Base-by-base conservation (phyloP, 164 flowering plant species). In the Taxillus chinensis region DNA sequence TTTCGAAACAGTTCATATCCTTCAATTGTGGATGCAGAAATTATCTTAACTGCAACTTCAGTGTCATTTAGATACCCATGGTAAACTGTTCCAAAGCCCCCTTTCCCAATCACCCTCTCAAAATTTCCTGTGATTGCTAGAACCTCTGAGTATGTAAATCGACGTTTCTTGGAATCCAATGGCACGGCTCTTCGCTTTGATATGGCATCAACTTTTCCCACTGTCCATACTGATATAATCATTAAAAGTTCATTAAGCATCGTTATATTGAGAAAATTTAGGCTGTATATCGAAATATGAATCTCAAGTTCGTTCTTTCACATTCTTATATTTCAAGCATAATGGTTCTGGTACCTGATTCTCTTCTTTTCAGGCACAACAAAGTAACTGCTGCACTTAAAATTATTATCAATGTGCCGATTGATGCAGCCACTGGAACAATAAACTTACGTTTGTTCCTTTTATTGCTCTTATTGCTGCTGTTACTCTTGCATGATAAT, bases 41-140 rank as follows among this genome's bases (percentile, higher is more conserved):
- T 73, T 60, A 68, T 59, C 61, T 70, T 72, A 10, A 72, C 68
- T 5, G 78, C 76, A 45, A 80, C 81, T 53, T 68, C 68, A 14
- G 62, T 63, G 27, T 66, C 76, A 3, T 55, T 45, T 62, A 75
- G 8, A 48, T 39, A 16, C 39, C 87, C 87, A 67, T 68, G 72
- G 58, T 78, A 82, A 8, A 80, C 84, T 3, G 63, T 68, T 27
- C 87, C 87, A 64, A 71, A 78, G 17, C 78, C 84, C 64, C 87
- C 84, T 67, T 66, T 73, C 10, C 84, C 87, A 40, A 83, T 60
- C 3, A 67, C 64, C n/a, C 15, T 63, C 16, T 69, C 15, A 12
- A 82, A 82, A 60, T 77, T 74, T 16, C 62, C 67, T 27, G 82
- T 80, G 10, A 80, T 82, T 5, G 52, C 66, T 7, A 73, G 10